Evolutionary conservation across 805 yeast species (phyloP).

Genomic region (Saturnispora kantuleensis): DNA sequence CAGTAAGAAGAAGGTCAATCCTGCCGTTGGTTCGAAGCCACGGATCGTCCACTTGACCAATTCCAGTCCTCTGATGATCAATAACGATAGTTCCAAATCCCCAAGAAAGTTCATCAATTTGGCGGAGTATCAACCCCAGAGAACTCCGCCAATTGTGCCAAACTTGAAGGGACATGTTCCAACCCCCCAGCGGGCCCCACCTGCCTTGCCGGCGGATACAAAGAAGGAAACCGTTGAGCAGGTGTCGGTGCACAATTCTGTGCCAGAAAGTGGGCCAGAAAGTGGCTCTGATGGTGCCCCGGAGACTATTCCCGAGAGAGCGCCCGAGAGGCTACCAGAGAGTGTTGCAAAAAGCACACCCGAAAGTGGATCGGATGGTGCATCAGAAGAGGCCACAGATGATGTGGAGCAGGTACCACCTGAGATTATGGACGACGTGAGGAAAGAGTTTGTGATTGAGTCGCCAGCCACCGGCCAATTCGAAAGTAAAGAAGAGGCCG

Average conservation of each 20-base stretch:
- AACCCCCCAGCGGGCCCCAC: slow-evolving; percentile 10
- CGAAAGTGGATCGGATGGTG: neutral
- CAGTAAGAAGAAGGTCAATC: slow-evolving; percentile 10
- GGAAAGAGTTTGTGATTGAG: slow-evolving; percentile 4
- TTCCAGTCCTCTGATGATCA: neutral
- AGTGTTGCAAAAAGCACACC: too few species aligned
- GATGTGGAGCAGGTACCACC: neutral
- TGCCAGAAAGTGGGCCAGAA: too few species aligned
- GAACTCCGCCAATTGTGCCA: slow-evolving; percentile 5
- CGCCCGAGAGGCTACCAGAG: neutral
- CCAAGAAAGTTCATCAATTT: slow-evolving; percentile 7
- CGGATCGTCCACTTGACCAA: slow-evolving; percentile 18
- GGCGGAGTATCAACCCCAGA: slow-evolving; percentile 4
- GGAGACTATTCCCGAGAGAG: too few species aligned
- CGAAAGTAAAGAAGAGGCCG: neutral
- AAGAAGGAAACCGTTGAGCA: too few species aligned
- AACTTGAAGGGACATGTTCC: neutral
- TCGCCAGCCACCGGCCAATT: neutral
- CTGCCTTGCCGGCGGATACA: slow-evolving; percentile 8
- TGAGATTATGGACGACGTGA: neutral
- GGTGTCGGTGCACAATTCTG: too few species aligned
- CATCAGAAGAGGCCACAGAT: neutral
- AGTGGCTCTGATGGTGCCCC: too few species aligned
- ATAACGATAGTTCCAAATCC: slow-evolving; percentile 1
- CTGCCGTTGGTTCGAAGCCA: slow-evolving; percentile 10